Evolutionary conservation across 2,329 filamentous ascomycete genomes (phyloP).

Genomic region (Trichoderma aggressivum): DNA sequence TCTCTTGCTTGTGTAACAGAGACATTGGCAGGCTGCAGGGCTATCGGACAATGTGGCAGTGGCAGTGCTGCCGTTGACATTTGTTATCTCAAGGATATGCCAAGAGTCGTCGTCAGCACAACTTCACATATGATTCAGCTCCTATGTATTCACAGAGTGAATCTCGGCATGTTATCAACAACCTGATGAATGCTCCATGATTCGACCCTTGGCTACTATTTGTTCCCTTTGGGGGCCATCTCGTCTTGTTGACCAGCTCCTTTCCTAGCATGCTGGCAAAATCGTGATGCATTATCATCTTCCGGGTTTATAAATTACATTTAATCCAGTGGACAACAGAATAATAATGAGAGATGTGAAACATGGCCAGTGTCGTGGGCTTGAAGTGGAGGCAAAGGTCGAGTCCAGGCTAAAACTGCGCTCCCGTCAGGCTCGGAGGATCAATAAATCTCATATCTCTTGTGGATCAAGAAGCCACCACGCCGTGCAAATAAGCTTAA

Average conservation of each 20-base stretch:
- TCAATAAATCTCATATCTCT: neutral
- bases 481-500: conserved; percentile 9
- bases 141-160: neutral
- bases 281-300: neutral
- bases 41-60: neutral
- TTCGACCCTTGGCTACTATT: neutral
- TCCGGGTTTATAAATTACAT: neutral
- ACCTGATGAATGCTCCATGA: neutral
- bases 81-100: neutral
- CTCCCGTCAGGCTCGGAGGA: neutral
- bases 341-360: neutral
- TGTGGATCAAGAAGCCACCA: neutral
- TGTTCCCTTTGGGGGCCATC: neutral
- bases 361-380: neutral
- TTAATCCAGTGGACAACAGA: neutral
- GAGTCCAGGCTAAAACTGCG: neutral
- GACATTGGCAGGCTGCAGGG: neutral
- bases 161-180: neutral
- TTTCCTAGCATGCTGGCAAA: neutral
- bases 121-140: neutral
- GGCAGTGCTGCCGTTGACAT: neutral
- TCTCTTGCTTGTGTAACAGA: neutral
- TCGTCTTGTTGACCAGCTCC: neutral
- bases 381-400: neutral
- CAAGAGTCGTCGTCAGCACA: neutral